Evolutionary conservation across 1,139 yeast genomes (phyloP), one percentile per base, ranked within the genome.

Genomic region (Saccharomyces hybrid): DNA sequence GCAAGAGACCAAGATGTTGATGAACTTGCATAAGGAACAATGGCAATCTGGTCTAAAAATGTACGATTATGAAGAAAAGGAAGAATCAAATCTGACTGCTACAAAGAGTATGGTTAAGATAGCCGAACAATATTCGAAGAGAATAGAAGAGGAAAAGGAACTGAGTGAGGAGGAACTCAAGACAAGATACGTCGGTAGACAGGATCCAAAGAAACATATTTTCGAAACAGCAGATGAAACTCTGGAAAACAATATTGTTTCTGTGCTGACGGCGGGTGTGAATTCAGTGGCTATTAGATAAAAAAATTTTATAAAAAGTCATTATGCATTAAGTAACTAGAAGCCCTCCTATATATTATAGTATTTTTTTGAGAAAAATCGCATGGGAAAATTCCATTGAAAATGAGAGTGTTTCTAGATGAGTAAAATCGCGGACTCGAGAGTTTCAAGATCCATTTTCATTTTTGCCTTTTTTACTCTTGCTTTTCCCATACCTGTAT

Each of bases 151-250:
- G 73, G 99, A 95, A 70, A 86, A 86, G 68, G 96, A 89, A 63
- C 77, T 93, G 63, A 76, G 84, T 54, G 95, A 88, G 65, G 97
- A 89, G 47, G 95, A 88, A 51, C 80, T 91, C 66, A 89, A 89
- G 72, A 93, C 97, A 8, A 83, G 99, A 70, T 95, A 91, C 67
- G 98, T 95, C 32, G 99, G 99, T 63, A 91, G 90, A 70, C 97
- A 93, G 73, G 99, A 95, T 72, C 99, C 99, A 51, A 95, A 95
- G 82, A 93, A 93, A 75, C 99, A 95, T 75, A 78, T 95, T 67
- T 81, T 87, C 51, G 97, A 89, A 61, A 87, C 95, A 1, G 95
- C 97, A 13, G 95, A 88, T 61, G 76, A 78, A 60, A 78, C 90
- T 55, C 82, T 95, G 66, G 99, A 93, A 71, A 95, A 89, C 53